These are phyloP conservation scores for Aureobasidium sp. DNA, from an alignment of 2,329 filamentous ascomycete species.

Conservation along the genomic window DNA sequence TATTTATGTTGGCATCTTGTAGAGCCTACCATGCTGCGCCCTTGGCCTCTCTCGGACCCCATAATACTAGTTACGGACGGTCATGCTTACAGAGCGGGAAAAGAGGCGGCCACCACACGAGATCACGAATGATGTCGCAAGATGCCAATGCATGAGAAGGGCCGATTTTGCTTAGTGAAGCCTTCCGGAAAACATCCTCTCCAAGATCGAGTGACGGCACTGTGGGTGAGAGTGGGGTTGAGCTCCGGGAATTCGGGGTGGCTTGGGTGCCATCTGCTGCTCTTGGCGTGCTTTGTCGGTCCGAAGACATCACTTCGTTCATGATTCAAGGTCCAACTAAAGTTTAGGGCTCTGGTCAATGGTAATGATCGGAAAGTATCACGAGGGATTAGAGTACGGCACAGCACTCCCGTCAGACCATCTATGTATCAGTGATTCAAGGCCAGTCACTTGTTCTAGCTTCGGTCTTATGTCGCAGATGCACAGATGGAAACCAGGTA, in stretches of 20 bases:
- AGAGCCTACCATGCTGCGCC: constrained; percentile 2
- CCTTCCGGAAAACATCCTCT: neutral
- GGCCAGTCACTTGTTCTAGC: neutral
- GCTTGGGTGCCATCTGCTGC: neutral
- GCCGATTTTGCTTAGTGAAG: neutral
- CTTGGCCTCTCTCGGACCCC: neutral
- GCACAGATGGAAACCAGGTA: neutral
- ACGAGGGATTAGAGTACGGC: neutral
- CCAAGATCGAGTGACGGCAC: neutral
- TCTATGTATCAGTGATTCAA: neutral
- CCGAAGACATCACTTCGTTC: neutral
- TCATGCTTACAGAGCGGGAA: neutral
- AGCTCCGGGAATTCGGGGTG: neutral
- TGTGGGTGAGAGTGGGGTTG: neutral
- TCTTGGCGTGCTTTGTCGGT: neutral
- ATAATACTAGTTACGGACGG: neutral
- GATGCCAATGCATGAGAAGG: constrained; percentile 9
- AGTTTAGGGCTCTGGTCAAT: too few species aligned
- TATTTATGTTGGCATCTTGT: neutral
- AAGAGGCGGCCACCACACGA: neutral
- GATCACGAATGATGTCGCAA: neutral
- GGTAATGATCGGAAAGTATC: too few species aligned
- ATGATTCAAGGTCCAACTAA: neutral
- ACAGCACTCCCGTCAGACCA: neutral
- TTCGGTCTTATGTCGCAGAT: too few species aligned